Percentiles rank a stretch among this genome's conserved stretches.
Conservation (phyloP, 352 stramenopile species). For the Phytophthora capsici region DNA sequence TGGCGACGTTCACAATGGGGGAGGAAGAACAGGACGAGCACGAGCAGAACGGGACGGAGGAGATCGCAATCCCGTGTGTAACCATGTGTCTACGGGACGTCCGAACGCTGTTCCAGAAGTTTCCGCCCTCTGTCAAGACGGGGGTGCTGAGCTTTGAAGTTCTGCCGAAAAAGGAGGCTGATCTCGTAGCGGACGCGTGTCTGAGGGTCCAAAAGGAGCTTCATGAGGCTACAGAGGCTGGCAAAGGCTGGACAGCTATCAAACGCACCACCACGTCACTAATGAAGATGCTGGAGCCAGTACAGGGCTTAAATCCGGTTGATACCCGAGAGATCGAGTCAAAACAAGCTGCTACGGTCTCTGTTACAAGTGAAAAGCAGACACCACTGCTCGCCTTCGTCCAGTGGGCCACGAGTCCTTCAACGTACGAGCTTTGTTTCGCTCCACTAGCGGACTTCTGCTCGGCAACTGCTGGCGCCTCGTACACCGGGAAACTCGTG, state of each 20-base stretch:
- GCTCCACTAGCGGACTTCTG: constrained; percentile 76
- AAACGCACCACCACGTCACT: constrained; percentile 62
- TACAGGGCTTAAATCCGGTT: not conserved
- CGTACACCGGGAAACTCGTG: constrained; percentile 55
- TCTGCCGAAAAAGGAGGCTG: constrained; percentile 29
- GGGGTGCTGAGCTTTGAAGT: constrained; percentile 57
- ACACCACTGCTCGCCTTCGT: constrained; percentile 71
- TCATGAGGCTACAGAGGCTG: constrained; percentile 15
- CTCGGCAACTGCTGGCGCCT: constrained; percentile 36
- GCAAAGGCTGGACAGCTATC: constrained; percentile 38
- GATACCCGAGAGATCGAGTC: not conserved
- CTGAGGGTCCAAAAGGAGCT: constrained; percentile 27
- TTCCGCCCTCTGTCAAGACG: constrained; percentile 52
- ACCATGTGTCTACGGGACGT: constrained; percentile 77
- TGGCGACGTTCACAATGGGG: constrained; percentile 69
- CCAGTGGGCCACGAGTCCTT: constrained; percentile 60
- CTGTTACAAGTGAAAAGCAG: constrained; percentile 1
- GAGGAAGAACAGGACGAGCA: constrained; percentile 33
- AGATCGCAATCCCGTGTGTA: constrained; percentile 61
- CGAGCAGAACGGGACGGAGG: not conserved
- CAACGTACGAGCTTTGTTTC: constrained; percentile 54
- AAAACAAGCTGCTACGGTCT: not conserved
- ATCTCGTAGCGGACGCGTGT: constrained; percentile 44
- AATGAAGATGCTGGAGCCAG: constrained; percentile 56
- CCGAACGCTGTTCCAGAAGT: constrained; percentile 67